These are phyloP conservation scores for Gypsophila paniculata DNA, from an alignment of 179 eudicot genomes.

Conservation along the genomic window DNA sequence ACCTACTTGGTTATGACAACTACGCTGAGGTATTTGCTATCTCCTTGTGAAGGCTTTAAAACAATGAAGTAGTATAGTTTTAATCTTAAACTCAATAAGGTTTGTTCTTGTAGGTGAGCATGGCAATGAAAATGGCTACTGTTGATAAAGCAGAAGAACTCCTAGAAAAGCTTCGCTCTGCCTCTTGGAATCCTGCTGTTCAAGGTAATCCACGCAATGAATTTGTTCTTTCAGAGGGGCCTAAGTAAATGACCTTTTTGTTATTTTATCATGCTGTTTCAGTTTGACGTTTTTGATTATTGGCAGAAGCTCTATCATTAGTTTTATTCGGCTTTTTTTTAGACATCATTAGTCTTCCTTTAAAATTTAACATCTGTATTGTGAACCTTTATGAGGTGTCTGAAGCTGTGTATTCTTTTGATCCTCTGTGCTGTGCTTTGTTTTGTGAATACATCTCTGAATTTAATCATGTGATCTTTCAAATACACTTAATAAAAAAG, in stretches of 20 bases:
- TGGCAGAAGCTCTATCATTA: background rate
- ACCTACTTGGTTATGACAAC: constrained; percentile 83
- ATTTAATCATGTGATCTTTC: background rate
- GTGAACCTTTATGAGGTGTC: background rate
- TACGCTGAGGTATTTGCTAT: constrained; percentile 72
- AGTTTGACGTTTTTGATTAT: background rate
- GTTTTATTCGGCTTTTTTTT: background rate
- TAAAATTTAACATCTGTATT: too few relatives aligned
- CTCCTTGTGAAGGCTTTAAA: background rate
- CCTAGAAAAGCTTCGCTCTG: constrained; percentile 76
- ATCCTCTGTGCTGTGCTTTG: background rate
- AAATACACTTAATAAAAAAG: too few relatives aligned
- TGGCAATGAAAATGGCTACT: constrained; percentile 99
- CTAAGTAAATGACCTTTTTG: background rate
- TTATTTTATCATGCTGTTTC: background rate
- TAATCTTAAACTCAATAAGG: constrained; percentile 13
- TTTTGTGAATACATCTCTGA: background rate
- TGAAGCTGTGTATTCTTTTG: constrained; percentile 1
- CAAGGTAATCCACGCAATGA: constrained; percentile 47
- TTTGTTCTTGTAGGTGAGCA: constrained; percentile 67
- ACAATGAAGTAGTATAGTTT: constrained; percentile 7
- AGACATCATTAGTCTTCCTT: background rate
- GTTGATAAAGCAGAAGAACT: constrained; percentile 91
- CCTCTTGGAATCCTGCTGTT: constrained; percentile 90
- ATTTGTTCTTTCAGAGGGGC: background rate